Conservation (phyloP, 108 stramenopile species). For the Bacterosira constricta region DNA sequence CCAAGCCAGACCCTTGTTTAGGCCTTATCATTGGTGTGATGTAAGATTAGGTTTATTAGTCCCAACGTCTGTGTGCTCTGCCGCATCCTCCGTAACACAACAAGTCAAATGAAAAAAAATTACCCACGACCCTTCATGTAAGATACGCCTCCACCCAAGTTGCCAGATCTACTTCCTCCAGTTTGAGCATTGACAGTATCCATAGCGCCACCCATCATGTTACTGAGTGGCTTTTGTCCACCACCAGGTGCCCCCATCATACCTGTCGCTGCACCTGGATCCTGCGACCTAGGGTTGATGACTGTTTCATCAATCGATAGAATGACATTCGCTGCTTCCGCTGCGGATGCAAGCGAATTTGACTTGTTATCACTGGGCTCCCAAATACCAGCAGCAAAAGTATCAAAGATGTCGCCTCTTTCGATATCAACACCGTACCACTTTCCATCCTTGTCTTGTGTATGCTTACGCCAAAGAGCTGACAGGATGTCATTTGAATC, state of each 20-base stretch:
- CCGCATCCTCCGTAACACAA: too few relatives aligned
- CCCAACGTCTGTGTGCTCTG: too few relatives aligned
- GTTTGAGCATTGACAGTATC: constrained; percentile 75
- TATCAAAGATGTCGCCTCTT: constrained; percentile 95
- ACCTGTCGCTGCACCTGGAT: constrained; percentile 79
- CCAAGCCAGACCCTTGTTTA: too few relatives aligned
- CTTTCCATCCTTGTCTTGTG: constrained; percentile 72
- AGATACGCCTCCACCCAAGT: constrained; percentile 82
- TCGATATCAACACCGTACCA: constrained; percentile 98
- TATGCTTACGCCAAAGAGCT: constrained; percentile 91
- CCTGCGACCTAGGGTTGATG: constrained; percentile 93
- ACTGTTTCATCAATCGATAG: constrained; percentile 99
- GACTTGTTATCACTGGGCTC: constrained; percentile 98
- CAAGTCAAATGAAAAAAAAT: too few relatives aligned
- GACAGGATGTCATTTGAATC: constrained; percentile 97
- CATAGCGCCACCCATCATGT: constrained; percentile 90
- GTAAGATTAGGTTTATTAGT: too few relatives aligned
- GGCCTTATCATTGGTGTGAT: too few relatives aligned
- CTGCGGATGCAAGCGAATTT: constrained; percentile 90
- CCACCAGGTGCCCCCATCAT: constrained; percentile 66
- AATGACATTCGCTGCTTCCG: constrained; percentile 98
- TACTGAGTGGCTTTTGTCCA: constrained; percentile 63
- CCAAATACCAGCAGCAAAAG: constrained; percentile 95
- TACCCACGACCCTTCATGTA: constrained; percentile 90
- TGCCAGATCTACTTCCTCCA: constrained; percentile 81